Evolutionary conservation across 2,329 filamentous ascomycete genomes (phyloP).

Genomic region (Lanzia echinophila): DNA sequence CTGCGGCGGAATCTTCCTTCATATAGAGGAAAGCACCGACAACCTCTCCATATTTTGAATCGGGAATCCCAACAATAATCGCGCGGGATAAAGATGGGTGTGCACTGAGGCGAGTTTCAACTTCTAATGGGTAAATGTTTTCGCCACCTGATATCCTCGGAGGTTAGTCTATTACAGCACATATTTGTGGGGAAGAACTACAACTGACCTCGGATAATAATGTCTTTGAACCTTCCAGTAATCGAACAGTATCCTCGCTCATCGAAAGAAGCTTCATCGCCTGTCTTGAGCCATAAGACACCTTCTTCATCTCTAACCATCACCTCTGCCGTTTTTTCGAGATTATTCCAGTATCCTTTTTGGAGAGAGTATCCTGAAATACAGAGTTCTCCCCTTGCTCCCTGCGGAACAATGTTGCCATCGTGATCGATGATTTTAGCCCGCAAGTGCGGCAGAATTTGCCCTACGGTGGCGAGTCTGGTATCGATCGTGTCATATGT

Average conservation of each 20-base stretch:
- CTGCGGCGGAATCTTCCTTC: constrained; percentile 39
- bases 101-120: constrained; percentile 60
- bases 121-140: constrained; percentile 57
- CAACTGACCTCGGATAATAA: constrained; percentile 53
- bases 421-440: constrained; percentile 61
- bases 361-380: constrained; percentile 43
- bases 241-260: constrained; percentile 43
- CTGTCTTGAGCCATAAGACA: constrained; percentile 44
- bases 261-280: constrained; percentile 47
- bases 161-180: neutral
- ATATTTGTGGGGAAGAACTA: constrained; percentile 25
- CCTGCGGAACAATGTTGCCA: constrained; percentile 49
- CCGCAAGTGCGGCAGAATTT: constrained; percentile 65
- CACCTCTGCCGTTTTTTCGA: constrained; percentile 20
- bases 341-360: constrained; percentile 61
- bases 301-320: constrained; percentile 23
- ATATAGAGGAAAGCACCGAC: constrained; percentile 61
- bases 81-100: constrained; percentile 50
- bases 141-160: constrained; percentile 34
- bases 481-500: constrained; percentile 63
- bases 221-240: constrained; percentile 62
- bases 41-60: constrained; percentile 58
- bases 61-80: constrained; percentile 56
- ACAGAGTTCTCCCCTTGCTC: constrained; percentile 44
- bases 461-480: constrained; percentile 66